Base-by-base conservation (phyloP, 495 filamentous ascomycete species). In the Monascus purpureus region DNA sequence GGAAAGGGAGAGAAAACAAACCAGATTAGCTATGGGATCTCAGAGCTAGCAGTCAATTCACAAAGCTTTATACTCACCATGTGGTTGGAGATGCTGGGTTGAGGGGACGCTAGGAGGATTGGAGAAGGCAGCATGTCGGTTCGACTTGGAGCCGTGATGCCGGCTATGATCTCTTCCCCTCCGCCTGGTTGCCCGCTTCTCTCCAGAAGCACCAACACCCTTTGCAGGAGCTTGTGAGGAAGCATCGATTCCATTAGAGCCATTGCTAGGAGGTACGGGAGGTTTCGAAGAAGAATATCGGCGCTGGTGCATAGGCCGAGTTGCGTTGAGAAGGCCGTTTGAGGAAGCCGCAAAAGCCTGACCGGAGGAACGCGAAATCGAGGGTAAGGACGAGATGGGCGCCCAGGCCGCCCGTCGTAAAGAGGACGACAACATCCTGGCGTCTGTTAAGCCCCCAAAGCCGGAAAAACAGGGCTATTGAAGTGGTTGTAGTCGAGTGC, bases 91-190 rank as follows among this genome's bases (percentile, higher is more conserved):
- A 57, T 87, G 73, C 44, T 81, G 75, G 25, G 84, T 93, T 40
- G 77, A 82, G 29, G 83, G 84, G 22, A 93, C 84, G 50, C 80
- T 84, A 17, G 82, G 83, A 18, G 87, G 68, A 37, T 71, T 73
- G 26, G 67, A 61, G 40, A 67, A 58, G 12, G 57, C 55, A 31
- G 61, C 49, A 30, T 52, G 45, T 37, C 56, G 57, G 36, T 39
- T 57, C 17, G 56, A 48, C 49, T 54, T 60, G 31, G 49, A 52
- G 31, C 42, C 47, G 41, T 50, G 49, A 29, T 55, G 57, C 36
- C 47, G 36, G 41, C 44, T 46, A 32, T 38, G 45, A 18, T 60
- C 60, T 45, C 57, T 63, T 20, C 54, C 49, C 33, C 53, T 49
- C 33, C 56, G 52, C 34, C 50, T 44, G 28, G 52, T 36, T 20